phyloP scores from a whole-genome alignment of 2,329 filamentous ascomycete genomes.

The Colletotrichum cuscutae region DNA sequence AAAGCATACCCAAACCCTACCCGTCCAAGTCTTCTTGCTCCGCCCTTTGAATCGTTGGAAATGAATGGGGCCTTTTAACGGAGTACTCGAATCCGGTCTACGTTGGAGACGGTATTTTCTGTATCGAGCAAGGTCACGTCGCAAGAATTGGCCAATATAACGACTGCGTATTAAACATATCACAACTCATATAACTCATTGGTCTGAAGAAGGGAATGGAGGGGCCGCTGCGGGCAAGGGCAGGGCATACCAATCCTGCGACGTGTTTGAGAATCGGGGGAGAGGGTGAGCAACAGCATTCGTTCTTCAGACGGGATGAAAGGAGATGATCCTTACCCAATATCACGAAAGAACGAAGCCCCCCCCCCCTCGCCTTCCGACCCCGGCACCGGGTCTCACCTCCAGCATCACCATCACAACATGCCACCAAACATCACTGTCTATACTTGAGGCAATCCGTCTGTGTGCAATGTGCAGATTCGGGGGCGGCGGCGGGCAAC shows the following conservation, averaged over 20 bases:
- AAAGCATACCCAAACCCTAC: neutral
- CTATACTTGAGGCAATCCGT: too few relatives aligned
- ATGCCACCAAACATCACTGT: neutral
- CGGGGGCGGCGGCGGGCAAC: too few relatives aligned
- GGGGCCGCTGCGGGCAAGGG: too few relatives aligned
- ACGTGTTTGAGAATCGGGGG: slow-evolving; percentile 23
- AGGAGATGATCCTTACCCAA: neutral
- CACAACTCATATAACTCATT: neutral
- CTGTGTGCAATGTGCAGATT: neutral
- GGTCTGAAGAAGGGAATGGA: neutral
- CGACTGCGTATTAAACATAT: neutral
- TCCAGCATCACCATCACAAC: neutral
- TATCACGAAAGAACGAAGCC: neutral
- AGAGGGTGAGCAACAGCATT: neutral
- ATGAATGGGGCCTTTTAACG: neutral
- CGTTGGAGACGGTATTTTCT: too few relatives aligned
- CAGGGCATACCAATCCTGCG: slow-evolving; percentile 9
- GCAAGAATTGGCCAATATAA: neutral
- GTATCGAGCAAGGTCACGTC: neutral
- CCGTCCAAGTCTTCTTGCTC: neutral
- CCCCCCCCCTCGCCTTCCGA: too few relatives aligned
- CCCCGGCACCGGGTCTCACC: neutral
- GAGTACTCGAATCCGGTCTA: neutral
- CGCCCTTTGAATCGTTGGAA: neutral
- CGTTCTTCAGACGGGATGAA: slow-evolving; percentile 13